Base-by-base conservation (phyloP, 331 rosid species). In the Stylosanthes scabra region DNA sequence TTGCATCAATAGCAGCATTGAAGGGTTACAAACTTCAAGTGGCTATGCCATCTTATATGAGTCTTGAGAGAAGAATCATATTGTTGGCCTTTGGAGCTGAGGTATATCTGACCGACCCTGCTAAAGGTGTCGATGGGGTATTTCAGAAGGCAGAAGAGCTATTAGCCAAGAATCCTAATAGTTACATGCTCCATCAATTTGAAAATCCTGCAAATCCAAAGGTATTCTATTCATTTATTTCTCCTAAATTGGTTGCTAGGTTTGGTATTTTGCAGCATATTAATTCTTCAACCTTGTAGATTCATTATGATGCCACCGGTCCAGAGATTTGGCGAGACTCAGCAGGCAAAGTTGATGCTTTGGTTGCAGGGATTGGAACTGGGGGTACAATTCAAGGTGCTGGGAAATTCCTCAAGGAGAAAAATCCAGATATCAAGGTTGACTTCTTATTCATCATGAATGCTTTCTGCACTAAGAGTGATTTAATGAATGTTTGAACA, bases 261-360 rank as follows among this genome's bases (percentile, higher is more conserved):
- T 56, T 31, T 11, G 28, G 12, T 51, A 60, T 50, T 46, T 51
- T 52, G 58, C 44, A 45, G 28, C 20, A 59, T 8, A n/a, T 55
- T 20, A 63, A 46, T 15, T 57, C 34, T 3, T 54, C 27, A 1
- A 71, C 56, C 56, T 25, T 74, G 39, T 81, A 94, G 97, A 83
- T 85, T 81, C 97, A 91, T 82, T 94, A 91, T 56, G 97, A 91
- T 61, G 87, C 97, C 66, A 91, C 97, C 16, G 97, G 99, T 66
- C 94, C 93, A 2, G 97, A 94, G 87, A 91, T 94, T 76, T 89
- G 97, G 99, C 88, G 81, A 85, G 96, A 91, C 78, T 80, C 91
- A 0, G 88, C 79, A 69, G 93, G 77, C 74, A 88, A 84, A 83
- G 75, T 91, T 69, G 97, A 88, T 67, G 87, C 82, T 42, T 75